Percentiles rank a stretch among this genome's conserved stretches.
These are phyloP conservation scores for Candida coleopterorum DNA, from an alignment of 805 yeast species.

Conservation along the genomic window DNA sequence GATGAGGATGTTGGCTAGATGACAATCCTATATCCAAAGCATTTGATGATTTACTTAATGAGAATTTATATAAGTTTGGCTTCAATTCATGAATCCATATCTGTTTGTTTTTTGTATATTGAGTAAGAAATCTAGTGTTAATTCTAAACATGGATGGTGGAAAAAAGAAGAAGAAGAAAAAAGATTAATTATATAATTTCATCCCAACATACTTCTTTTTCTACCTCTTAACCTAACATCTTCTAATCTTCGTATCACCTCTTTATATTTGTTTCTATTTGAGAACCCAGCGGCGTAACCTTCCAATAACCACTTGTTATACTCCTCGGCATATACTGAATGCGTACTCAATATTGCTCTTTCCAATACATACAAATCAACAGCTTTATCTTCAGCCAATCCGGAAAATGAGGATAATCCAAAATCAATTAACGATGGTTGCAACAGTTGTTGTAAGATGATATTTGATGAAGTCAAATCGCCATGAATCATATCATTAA, in stretches of 20 bases:
- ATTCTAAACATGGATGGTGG: slow-evolving; percentile 4
- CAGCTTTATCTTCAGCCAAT: slow-evolving; percentile 89
- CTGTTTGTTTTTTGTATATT: slow-evolving; percentile 15
- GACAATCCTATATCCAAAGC: slow-evolving; percentile 21
- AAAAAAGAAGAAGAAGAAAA: neutral
- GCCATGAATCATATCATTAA: slow-evolving; percentile 82
- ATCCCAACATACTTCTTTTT: slow-evolving; percentile 90
- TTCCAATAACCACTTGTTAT: slow-evolving; percentile 65
- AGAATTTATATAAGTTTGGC: slow-evolving; percentile 11
- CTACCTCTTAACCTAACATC: slow-evolving; percentile 91
- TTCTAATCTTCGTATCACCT: slow-evolving; percentile 60
- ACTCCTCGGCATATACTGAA: slow-evolving; percentile 60
- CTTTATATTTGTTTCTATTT: slow-evolving; percentile 41
- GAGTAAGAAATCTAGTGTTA: slow-evolving; percentile 7
- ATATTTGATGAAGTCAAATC: slow-evolving; percentile 91
- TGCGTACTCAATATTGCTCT: slow-evolving; percentile 90
- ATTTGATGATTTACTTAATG: slow-evolving; percentile 18
- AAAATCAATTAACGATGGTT: slow-evolving; percentile 78
- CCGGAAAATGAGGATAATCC: slow-evolving; percentile 79
- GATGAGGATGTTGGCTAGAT: slow-evolving; percentile 7
- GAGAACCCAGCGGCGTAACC: slow-evolving; percentile 53
- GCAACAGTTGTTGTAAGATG: slow-evolving; percentile 34
- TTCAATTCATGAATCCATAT: slow-evolving; percentile 15
- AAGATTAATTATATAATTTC: slow-evolving; percentile 1
- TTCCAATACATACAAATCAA: slow-evolving; percentile 92